phyloP scores from a whole-genome alignment of 2,329 filamentous ascomycete species.

The Fusarium anthophilum region DNA sequence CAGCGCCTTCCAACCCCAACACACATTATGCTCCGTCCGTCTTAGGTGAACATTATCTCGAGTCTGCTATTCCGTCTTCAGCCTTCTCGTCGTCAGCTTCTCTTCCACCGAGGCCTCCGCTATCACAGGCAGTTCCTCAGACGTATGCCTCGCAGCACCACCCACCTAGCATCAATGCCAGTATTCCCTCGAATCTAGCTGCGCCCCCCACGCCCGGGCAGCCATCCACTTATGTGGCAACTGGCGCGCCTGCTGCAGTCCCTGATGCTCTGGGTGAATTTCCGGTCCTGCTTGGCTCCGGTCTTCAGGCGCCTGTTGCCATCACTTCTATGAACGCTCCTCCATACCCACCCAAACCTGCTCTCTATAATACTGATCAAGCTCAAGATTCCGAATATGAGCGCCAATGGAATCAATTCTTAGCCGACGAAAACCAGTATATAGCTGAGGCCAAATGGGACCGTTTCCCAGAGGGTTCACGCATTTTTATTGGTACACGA shows the following conservation, averaged over 20 bases:
- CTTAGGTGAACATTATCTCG: constrained; percentile 40
- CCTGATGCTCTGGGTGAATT: constrained; percentile 46
- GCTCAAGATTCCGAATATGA: constrained; percentile 61
- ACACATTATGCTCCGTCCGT: constrained; percentile 42
- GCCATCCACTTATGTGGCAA: constrained; percentile 47
- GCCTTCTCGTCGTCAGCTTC: constrained; percentile 52
- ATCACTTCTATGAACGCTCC: constrained; percentile 45
- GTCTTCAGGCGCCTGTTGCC: constrained; percentile 43
- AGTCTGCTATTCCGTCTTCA: constrained; percentile 42
- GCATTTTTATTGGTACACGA: constrained; percentile 80
- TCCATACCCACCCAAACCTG: constrained; percentile 45
- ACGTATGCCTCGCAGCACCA: constrained; percentile 52
- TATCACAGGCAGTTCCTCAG: constrained; percentile 50
- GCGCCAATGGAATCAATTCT: constrained; percentile 75
- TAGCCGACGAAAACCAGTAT: constrained; percentile 77
- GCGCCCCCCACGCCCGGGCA: constrained; percentile 47
- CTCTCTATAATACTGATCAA: constrained; percentile 43
- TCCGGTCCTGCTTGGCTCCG: constrained; percentile 43
- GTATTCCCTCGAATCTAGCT: constrained; percentile 41
- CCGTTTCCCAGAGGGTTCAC: constrained; percentile 78
- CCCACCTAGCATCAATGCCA: constrained; percentile 45
- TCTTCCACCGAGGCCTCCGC: constrained; percentile 59
- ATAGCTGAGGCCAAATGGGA: constrained; percentile 85
- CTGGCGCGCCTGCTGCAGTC: constrained; percentile 46
- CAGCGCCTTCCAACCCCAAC: constrained; percentile 47